Percentiles rank a stretch among this genome's conserved stretches.
Conservation (phyloP, 805 yeast genomes). For the Pichia insulana region DNA sequence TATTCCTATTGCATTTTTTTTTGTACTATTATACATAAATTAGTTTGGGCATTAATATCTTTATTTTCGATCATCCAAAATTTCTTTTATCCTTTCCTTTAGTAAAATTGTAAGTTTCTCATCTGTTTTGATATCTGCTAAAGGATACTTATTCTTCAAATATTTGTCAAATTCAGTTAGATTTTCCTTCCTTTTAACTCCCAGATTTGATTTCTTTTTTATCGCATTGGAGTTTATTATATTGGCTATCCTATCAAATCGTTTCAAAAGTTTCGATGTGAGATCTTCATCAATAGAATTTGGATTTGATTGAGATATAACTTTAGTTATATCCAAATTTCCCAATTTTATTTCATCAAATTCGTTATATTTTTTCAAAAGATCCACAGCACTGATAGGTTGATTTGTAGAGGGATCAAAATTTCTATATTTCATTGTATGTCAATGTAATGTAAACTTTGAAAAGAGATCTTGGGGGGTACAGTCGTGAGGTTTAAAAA, state of each 20-base stretch:
- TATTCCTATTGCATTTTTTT: background rate
- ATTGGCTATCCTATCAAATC: slow-evolving; percentile 1
- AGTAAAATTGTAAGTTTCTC: background rate
- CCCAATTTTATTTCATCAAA: background rate
- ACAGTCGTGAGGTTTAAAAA: too few relatives aligned
- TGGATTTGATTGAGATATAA: background rate
- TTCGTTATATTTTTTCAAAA: background rate
- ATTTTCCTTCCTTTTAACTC: background rate
- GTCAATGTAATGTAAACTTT: background rate
- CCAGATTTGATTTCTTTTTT: background rate
- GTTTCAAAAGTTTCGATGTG: background rate
- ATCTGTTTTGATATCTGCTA: background rate
- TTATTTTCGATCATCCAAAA: background rate
- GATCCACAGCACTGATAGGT: slow-evolving; percentile 12
- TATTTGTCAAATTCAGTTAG: slow-evolving; percentile 28
- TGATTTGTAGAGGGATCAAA: slow-evolving; percentile 10
- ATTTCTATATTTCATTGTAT: slow-evolving; percentile 11
- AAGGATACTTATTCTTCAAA: slow-evolving; percentile 16
- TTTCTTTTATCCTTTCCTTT: slow-evolving; percentile 1
- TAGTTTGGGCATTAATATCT: background rate
- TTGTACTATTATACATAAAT: background rate
- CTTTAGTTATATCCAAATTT: background rate
- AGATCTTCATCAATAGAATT: slow-evolving; percentile 2
- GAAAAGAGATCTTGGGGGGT: too few relatives aligned
- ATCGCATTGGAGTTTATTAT: slow-evolving; percentile 2